phyloP scores from a whole-genome alignment of 2,329 filamentous ascomycete genomes.

The Arthroderma sp. region DNA sequence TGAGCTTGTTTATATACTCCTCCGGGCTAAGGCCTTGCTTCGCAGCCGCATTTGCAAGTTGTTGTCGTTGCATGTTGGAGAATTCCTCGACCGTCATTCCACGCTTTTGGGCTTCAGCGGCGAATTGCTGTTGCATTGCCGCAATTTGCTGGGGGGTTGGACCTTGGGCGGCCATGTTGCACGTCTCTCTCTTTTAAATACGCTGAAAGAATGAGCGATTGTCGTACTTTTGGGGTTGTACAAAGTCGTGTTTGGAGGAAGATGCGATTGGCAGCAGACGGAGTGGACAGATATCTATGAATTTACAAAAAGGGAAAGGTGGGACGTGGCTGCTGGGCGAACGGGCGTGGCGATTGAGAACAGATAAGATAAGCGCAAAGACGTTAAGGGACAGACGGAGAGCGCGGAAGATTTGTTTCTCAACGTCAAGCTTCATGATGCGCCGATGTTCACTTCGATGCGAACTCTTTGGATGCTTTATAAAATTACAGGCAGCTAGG shows the following conservation, averaged over 20 bases:
- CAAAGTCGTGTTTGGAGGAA: background rate
- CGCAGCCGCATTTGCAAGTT: constrained; percentile 34
- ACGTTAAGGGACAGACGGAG: no score
- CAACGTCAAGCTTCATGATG: no score
- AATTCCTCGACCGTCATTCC: constrained; percentile 80
- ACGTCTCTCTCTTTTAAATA: background rate
- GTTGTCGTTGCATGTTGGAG: constrained; percentile 45
- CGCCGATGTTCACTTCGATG: background rate
- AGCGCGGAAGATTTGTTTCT: no score
- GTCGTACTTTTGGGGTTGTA: background rate
- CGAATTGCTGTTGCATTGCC: constrained; percentile 69
- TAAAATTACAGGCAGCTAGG: background rate
- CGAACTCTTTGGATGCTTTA: background rate
- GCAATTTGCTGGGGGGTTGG: constrained; percentile 76
- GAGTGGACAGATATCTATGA: constrained; percentile 6
- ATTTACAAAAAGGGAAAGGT: constrained; percentile 7
- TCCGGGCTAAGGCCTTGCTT: constrained; percentile 41
- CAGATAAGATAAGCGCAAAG: no score
- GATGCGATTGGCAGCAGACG: background rate
- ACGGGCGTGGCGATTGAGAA: constrained; percentile 2
- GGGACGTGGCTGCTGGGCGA: background rate
- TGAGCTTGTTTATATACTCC: constrained; percentile 32
- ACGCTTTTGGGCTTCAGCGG: constrained; percentile 66
- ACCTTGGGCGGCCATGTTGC: constrained; percentile 21
- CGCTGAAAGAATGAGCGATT: background rate